Percentiles rank a stretch among this genome's conserved stretches.
Conservation (phyloP, 202 grass and related monocot species). For the Digitaria exilis region DNA sequence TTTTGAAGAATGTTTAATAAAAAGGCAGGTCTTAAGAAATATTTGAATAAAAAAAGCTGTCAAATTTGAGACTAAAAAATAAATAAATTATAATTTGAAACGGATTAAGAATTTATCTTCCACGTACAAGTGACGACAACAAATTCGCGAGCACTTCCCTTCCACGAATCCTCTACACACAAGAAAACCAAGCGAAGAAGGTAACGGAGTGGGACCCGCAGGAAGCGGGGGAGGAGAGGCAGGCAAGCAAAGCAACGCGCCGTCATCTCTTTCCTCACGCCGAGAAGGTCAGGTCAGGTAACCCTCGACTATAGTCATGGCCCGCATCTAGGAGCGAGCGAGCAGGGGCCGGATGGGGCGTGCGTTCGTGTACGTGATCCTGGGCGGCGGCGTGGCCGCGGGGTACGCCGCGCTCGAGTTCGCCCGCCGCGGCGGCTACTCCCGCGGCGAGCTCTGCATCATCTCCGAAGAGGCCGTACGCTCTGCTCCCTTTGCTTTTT, state of each 20-base stretch:
- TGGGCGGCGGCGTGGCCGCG: conserved; percentile 94
- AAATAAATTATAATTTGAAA: too few species aligned
- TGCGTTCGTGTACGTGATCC: conserved; percentile 82
- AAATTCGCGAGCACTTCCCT: neutral
- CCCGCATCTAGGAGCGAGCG: conserved; percentile 36
- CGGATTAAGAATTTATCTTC: too few species aligned
- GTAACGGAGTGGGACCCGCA: conserved; percentile 42
- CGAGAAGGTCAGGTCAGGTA: conserved; percentile 11
- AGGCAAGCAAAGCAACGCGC: conserved; percentile 8
- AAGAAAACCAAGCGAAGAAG: conserved; percentile 20
- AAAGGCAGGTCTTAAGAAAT: too few species aligned
- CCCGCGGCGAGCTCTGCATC: conserved; percentile 85
- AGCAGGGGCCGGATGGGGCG: conserved; percentile 58
- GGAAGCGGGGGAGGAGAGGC: conserved; percentile 5
- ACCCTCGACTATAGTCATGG: conserved; percentile 33
- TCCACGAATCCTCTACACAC: conserved; percentile 16
- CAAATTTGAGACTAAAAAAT: too few species aligned
- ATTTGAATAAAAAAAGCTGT: too few species aligned
- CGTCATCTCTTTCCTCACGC: conserved; percentile 11
- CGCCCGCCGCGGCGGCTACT: conserved; percentile 59
- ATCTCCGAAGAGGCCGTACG: conserved; percentile 85
- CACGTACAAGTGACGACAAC: neutral
- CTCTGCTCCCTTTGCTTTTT: neutral
- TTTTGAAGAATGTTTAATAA: too few species aligned
- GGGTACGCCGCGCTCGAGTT: conserved; percentile 97